Base-by-base conservation (phyloP, 1,139 yeast species). In the Kurtzmaniella quercitrusa region DNA sequence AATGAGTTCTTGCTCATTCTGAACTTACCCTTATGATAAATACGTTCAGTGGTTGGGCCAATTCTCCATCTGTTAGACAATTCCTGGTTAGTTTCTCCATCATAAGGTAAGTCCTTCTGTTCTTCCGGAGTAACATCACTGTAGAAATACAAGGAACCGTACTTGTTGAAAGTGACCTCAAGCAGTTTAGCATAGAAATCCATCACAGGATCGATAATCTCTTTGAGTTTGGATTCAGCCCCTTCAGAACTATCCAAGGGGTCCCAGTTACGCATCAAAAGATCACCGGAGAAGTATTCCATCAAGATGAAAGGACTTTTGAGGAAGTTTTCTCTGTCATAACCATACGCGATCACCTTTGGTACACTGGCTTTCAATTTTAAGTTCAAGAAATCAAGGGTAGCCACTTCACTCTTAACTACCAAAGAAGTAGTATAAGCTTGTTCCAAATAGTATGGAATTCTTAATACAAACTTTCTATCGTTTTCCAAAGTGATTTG, bases 371-470 rank as follows among this genome's bases (percentile, higher is more conserved):
- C 60, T 2, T 68, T 70, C 37, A 81, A 60, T 52, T 81, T 82
- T 53, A 76, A 64, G 42, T 72, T 63, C 44, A 84, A 73, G 61
- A 87, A 91, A 62, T 91, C 97, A 70, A 86, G 71, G 1, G 98
- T 91, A 18, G 98, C 98, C 40, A 84, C 96, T 65, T 93, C 98
- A 62, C 93, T 82, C 61, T 85, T 83, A 57, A 93, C 73, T 51
- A 88, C 82, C 50, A 80, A 73, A 39, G 79, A 69, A 44, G 85
- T 77, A 45, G 85, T 80, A 49, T 74, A 77, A 46, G 79, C 81
- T 18, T 86, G 76, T 44, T 75, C 86, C 46, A 83, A 68, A 40
- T 84, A 79, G 61, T 93, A 93, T 12, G 98, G 98, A 45, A 93
- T 78, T 62, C 98, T 79, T 60, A 93, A 73, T 18, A 88, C 79